Conservation (phyloP, 768 basidiomycete species). For the Fomitopsis serialis region DNA sequence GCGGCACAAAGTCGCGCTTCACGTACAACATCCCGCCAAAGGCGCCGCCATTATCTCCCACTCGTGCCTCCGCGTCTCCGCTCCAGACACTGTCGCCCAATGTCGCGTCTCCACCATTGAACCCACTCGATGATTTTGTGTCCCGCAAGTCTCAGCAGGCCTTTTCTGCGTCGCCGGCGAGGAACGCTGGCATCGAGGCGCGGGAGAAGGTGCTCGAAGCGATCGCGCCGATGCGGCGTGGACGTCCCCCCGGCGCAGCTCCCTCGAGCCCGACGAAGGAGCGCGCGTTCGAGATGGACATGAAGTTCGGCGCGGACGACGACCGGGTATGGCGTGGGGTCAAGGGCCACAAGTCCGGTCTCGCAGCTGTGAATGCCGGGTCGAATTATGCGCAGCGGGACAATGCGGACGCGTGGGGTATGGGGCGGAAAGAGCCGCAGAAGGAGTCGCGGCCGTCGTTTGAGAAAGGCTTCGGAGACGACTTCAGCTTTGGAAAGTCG, state of each 20-base stretch:
- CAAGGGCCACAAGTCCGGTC: slow-evolving; percentile 23
- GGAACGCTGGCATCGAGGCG: slow-evolving; percentile 57
- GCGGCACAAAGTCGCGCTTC: slow-evolving; percentile 81
- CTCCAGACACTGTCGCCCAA: slow-evolving; percentile 21
- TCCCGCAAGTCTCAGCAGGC: slow-evolving; percentile 29
- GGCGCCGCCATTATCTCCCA: slow-evolving; percentile 42
- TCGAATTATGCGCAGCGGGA: slow-evolving; percentile 2
- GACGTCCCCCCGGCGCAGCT: slow-evolving; percentile 40
- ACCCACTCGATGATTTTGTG: slow-evolving; percentile 33
- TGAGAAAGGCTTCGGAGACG: slow-evolving; percentile 17
- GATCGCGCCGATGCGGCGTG: slow-evolving; percentile 73
- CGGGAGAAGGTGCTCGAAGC: slow-evolving; percentile 77
- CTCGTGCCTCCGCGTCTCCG: slow-evolving; percentile 11
- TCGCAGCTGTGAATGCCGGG: slow-evolving; percentile 11
- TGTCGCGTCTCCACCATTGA: slow-evolving; percentile 6
- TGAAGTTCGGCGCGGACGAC: slow-evolving; percentile 25
- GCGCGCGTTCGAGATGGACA: slow-evolving; percentile 12
- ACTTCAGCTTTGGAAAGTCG: slow-evolving; percentile 21
- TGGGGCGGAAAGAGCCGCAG: slow-evolving; percentile 11
- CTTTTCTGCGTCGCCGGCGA: slow-evolving; percentile 20
- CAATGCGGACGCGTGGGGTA: slow-evolving; percentile 27
- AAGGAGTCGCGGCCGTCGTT: neutral
- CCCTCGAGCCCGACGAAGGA: slow-evolving; percentile 24
- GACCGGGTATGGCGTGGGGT: slow-evolving; percentile 22
- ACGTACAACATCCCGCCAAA: slow-evolving; percentile 54